Evolutionary conservation across 805 yeast genomes (phyloP), one percentile per base, ranked within the genome.

Genomic region (Pichia californica): DNA sequence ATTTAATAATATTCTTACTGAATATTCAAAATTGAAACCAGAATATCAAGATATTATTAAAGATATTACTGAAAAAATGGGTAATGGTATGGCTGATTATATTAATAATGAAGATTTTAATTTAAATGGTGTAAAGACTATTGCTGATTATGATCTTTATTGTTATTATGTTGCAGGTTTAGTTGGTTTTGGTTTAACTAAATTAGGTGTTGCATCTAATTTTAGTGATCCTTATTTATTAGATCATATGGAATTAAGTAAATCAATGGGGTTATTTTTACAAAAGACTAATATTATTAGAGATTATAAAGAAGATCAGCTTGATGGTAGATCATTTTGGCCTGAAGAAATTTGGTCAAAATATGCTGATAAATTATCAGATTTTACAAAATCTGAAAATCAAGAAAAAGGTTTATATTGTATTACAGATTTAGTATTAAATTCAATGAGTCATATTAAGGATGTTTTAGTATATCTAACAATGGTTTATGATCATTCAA

Each of bases 141-240:
- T 85, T 36, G 70, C 74, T 48, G 98, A 88, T 58, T 93, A 84
- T 61, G 89, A 93, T 60, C 70, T 83, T 48, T 93, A 93, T 69
- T 93, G 99, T 66, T 89, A 89, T 66, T 87, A 89, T 58, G 99
- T 93, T 46, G 99, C 99, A 2, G 99, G 99, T 2, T 71, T 93
- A 41, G 98, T 93, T 32, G 99, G 99, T 45, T 96, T 88, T 58
- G 99, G 99, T 3, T 71, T 88, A 53, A 88, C 98, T 10, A 76
- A 83, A 49, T 70, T 93, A 63, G 77, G 88, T 55, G 82, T 85
- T 16, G 71, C 79, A 34, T 95, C 96, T 23, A 61, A 70, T 14
- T 88, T 86, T 58, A 84, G 85, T 31, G 76, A 79, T 44, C 60
- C 68, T 1, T 69, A 70, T 21, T 63, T 80, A 35, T 58, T 67